These are phyloP conservation scores for Simmondsia chinensis DNA, from an alignment of 148 eudicot genomes.

Conservation along the genomic window DNA sequence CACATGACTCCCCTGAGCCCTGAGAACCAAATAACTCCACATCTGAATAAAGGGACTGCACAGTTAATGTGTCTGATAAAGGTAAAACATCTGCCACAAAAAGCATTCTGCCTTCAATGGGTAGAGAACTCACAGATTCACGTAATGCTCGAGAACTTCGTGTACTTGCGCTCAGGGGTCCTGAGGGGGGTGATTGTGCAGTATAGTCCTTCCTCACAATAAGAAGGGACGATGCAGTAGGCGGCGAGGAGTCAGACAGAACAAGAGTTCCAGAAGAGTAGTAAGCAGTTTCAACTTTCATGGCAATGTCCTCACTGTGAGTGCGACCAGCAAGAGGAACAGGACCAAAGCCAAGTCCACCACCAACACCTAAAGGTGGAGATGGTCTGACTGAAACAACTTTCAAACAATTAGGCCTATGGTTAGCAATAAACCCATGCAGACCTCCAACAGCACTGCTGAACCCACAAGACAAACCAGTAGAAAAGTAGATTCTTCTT, in stretches of 20 bases:
- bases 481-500: slow-evolving; percentile 86
- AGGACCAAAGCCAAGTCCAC: slow-evolving; percentile 72
- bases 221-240: slow-evolving; percentile 78
- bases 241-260: slow-evolving; percentile 93
- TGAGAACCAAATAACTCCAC: slow-evolving; percentile 50
- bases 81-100: slow-evolving; percentile 86
- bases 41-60: slow-evolving; percentile 84
- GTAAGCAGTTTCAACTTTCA: slow-evolving; percentile 79
- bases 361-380: slow-evolving; percentile 86
- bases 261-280: slow-evolving; percentile 82
- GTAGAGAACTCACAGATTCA: slow-evolving; percentile 84
- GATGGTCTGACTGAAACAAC: slow-evolving; percentile 81
- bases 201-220: slow-evolving; percentile 73
- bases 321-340: slow-evolving; percentile 65
- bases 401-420: slow-evolving; percentile 79
- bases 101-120: slow-evolving; percentile 94
- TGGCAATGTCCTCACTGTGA: slow-evolving; percentile 78
- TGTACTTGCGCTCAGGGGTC: slow-evolving; percentile 44
- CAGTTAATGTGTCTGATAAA: slow-evolving; percentile 57
- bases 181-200: slow-evolving; percentile 55
- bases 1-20: slow-evolving; percentile 52
- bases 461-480: slow-evolving; percentile 57
- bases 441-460: slow-evolving; percentile 51
- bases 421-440: slow-evolving; percentile 35
- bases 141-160: slow-evolving; percentile 77